Percentiles rank a stretch among this genome's conserved stretches.
Conservation (phyloP, 2,329 filamentous ascomycete genomes). For the Nannizziopsis barbatae region DNA sequence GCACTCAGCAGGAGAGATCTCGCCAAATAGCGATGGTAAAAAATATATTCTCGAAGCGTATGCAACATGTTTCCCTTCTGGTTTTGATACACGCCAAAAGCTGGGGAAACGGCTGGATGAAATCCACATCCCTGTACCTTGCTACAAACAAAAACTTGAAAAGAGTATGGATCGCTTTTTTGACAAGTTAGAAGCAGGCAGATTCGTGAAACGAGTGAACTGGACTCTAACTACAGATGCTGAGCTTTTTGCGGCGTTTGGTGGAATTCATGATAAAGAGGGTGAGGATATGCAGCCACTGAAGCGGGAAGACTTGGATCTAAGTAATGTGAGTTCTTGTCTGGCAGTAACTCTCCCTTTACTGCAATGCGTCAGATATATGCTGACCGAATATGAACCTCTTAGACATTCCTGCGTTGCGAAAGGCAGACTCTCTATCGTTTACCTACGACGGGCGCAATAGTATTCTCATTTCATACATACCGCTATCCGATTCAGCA, state of each 20-base stretch:
- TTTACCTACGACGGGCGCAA: conserved; percentile 41
- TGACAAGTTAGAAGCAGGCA: conserved; percentile 42
- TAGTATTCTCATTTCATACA: conserved; percentile 54
- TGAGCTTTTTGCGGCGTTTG: conserved; percentile 33
- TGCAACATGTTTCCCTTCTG: conserved; percentile 46
- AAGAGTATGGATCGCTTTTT: conserved; percentile 54
- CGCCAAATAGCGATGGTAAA: conserved; percentile 10
- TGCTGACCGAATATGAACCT: neutral
- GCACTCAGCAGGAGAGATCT: neutral
- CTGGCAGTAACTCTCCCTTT: no score
- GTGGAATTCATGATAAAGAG: conserved; percentile 24
- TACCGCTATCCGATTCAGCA: conserved; percentile 47
- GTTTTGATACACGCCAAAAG: conserved; percentile 48
- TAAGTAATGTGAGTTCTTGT: conserved; percentile 34
- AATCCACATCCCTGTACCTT: conserved; percentile 50
- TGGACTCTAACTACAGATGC: conserved; percentile 34
- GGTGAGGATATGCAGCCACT: conserved; percentile 20
- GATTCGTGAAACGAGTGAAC: conserved; percentile 46
- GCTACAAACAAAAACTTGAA: conserved; percentile 46
- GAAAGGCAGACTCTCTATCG: conserved; percentile 54
- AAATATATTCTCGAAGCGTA: conserved; percentile 49
- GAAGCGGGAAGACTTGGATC: conserved; percentile 32
- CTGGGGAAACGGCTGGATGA: conserved; percentile 41
- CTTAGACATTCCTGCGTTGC: conserved; percentile 40
- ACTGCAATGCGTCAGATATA: conserved; percentile 11